A percentile compares a stretch with the other conserved stretches of the same genome.
Conservation (phyloP, 2,329 filamentous ascomycete species). For the Corniculantispora saksenae region DNA sequence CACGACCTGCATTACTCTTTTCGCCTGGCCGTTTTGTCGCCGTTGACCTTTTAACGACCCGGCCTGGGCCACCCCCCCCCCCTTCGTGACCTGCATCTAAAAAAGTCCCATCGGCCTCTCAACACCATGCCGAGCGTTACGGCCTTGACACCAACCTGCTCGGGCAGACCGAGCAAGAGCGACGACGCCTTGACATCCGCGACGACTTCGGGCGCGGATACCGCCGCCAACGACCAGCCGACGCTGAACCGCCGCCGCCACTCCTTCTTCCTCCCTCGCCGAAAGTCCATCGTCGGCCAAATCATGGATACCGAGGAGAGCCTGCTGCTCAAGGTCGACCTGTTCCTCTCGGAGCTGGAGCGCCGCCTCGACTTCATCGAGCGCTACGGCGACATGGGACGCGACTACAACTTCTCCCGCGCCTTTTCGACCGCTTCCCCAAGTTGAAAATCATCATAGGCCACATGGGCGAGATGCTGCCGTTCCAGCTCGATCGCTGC, state of each 20-base stretch:
- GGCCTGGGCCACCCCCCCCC: background rate
- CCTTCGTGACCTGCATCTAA: slow-evolving; percentile 10
- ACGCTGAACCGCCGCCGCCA: slow-evolving; percentile 43
- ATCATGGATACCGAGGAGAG: slow-evolving; percentile 65
- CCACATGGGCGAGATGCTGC: slow-evolving; percentile 49
- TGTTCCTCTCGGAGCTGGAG: slow-evolving; percentile 84
- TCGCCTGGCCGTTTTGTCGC: background rate
- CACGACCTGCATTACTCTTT: too few relatives aligned
- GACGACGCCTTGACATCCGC: slow-evolving; percentile 39
- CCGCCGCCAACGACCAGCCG: slow-evolving; percentile 34
- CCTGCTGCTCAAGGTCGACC: slow-evolving; percentile 67
- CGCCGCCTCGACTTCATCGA: slow-evolving; percentile 85
- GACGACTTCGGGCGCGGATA: slow-evolving; percentile 44
- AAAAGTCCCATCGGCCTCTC: background rate
- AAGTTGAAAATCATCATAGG: slow-evolving; percentile 41
- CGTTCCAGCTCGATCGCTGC: slow-evolving; percentile 55
- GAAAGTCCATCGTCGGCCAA: slow-evolving; percentile 60
- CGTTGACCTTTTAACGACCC: background rate
- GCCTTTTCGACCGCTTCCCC: slow-evolving; percentile 51
- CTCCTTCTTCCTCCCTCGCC: slow-evolving; percentile 58
- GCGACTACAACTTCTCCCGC: slow-evolving; percentile 81
- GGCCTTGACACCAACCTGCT: slow-evolving; percentile 40
- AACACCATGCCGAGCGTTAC: slow-evolving; percentile 40
- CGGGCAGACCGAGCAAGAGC: slow-evolving; percentile 32
- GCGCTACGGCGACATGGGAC: slow-evolving; percentile 77